These are phyloP conservation scores for Lactarius akahatsu DNA, from an alignment of 768 basidiomycete genomes.

Conservation along the genomic window DNA sequence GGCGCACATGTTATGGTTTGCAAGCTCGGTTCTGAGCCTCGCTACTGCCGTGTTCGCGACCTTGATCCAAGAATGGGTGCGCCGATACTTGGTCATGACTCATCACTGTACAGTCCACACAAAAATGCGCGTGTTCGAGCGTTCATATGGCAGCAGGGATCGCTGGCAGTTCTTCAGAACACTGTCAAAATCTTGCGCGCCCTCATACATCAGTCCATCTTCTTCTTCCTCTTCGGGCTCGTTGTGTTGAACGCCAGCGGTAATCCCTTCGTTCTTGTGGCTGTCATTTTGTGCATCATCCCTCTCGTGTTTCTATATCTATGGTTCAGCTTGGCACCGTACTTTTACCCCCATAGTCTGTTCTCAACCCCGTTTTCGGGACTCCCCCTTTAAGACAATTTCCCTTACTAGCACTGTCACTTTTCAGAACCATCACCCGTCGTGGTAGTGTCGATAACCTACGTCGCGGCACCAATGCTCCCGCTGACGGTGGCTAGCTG, in stretches of 20 bases:
- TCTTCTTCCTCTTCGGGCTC: slow-evolving; percentile 9
- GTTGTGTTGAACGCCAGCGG: not conserved
- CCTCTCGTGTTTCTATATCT: not conserved
- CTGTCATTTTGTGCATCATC: slow-evolving; percentile 2
- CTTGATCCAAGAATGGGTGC: slow-evolving; percentile 1
- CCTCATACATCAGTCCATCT: slow-evolving; percentile 10
- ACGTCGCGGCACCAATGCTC: not conserved
- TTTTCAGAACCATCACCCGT: not conserved
- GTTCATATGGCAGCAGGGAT: not conserved
- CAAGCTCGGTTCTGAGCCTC: not conserved
- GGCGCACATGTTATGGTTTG: not conserved
- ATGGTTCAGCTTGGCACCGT: slow-evolving; percentile 9
- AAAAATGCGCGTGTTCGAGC: slow-evolving; percentile 1
- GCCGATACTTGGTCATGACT: slow-evolving; percentile 1
- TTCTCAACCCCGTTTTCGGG: slow-evolving; percentile 16
- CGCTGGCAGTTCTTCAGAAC: not conserved
- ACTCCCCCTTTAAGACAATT: not conserved
- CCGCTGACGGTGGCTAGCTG: slow-evolving; percentile 1
- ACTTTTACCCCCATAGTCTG: slow-evolving; percentile 1
- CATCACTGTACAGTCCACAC: not conserved
- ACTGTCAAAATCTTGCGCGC: not conserved
- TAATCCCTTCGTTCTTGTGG: not conserved
- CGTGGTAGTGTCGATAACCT: not conserved
- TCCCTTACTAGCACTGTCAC: not conserved
- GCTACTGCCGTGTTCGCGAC: not conserved